phyloP scores from a whole-genome alignment of 2,329 filamentous ascomycete genomes.

The Hymenoscyphus infarciens region DNA sequence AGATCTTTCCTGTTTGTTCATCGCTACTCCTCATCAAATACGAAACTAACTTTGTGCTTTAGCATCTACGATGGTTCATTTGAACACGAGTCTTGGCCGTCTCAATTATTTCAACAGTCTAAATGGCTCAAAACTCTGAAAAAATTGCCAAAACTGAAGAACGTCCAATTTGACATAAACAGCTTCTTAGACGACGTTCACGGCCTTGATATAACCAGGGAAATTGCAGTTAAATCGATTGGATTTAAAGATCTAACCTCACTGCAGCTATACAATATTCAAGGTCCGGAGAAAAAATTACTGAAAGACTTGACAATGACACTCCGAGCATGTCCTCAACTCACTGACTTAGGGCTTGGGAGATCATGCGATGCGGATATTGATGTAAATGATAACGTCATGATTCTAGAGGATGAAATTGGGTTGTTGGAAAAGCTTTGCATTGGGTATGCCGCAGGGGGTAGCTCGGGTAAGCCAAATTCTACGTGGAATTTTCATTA shows the following conservation, averaged over 20 bases:
- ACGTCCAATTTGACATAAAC: conserved; percentile 2
- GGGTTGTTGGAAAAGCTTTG: conserved; percentile 13
- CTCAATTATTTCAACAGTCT: conserved; percentile 11
- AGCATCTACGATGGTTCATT: conserved; percentile 1
- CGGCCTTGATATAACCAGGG: neutral
- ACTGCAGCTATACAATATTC: conserved; percentile 15
- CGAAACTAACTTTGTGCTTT: conserved; percentile 3
- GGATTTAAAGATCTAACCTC: conserved; percentile 15
- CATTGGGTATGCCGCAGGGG: neutral
- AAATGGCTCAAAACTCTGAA: conserved; percentile 11
- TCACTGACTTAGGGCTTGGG: conserved; percentile 14
- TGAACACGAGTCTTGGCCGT: conserved; percentile 6
- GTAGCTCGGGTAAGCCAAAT: neutral
- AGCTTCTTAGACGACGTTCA: neutral
- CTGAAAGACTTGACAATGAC: conserved; percentile 5
- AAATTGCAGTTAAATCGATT: conserved; percentile 3
- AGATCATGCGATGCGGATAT: neutral
- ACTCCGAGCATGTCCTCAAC: conserved; percentile 5
- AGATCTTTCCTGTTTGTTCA: conserved; percentile 12
- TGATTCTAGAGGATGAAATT: conserved; percentile 3
- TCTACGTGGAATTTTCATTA: neutral
- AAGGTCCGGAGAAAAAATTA: neutral
- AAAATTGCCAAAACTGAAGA: neutral
- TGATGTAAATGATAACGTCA: neutral
- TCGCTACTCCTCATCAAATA: neutral